Evolutionary conservation across 2,329 filamentous ascomycete genomes (phyloP), one percentile per base, ranked within the genome.

Genomic region (Aureobasidium sp.): DNA sequence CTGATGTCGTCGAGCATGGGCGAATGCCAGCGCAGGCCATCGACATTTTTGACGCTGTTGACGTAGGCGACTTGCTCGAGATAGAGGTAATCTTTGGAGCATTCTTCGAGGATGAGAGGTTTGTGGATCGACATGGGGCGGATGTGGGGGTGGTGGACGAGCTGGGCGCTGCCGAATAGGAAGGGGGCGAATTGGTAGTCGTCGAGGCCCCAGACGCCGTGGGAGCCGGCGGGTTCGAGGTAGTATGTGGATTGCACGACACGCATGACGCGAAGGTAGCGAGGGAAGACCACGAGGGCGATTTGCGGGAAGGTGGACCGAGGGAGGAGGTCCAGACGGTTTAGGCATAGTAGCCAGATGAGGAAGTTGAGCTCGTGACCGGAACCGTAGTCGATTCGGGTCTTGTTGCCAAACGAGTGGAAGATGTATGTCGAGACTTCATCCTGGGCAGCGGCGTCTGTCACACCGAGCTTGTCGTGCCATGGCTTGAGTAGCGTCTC

Each of bases 1-100:
- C 89, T 94, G 65, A 99, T 99, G 72, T 99, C 94, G 71, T 99
- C 94, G 19, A 99, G 83, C 95, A 99, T 97, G 3, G 95, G 94
- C 65, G 87, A 92, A 69, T 99, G 95, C 94, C 94, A 99, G 46
- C 94, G 83, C 63, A 99, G 77, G 1, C 92, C 93, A 69, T 95
- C 90, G 61, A 96, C 92, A 1, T 90, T 96, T 79, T 99, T 99
- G 61, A 95, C 95, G 66, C 86, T 89, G 75, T 97, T 96, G 61
- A 99, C 93, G 74, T 95, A 99, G 55, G 83, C 82, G 27, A 99
- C 90, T 74, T 97, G 94, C 57, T 92, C 88, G 0, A 99, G 83
- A 68, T 99, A 99, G 61, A 99, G 77, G 69, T 87, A 99, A 60
- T 96, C 89, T 60, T 81, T 77, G 15, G 84, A 83, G 68, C 89